These are phyloP conservation scores for Protomyces arabidopsidicola DNA, from an alignment of 1,139 yeast genomes.

Conservation along the genomic window DNA sequence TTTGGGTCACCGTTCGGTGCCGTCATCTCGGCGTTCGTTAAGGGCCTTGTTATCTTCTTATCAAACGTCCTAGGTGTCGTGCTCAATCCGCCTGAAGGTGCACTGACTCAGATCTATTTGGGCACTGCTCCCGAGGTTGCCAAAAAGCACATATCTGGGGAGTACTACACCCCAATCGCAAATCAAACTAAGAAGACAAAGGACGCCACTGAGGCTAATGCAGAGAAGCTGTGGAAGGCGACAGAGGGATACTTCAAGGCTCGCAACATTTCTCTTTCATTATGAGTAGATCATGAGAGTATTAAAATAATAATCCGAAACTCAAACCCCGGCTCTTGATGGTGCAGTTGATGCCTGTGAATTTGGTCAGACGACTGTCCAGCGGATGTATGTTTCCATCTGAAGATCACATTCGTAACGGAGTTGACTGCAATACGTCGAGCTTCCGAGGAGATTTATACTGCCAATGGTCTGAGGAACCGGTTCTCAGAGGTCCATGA, in stretches of 20 bases:
- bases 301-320: no score
- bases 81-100: conserved; percentile 6
- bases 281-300: not conserved
- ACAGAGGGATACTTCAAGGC: conserved; percentile 7
- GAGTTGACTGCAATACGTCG: no score
- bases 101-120: conserved; percentile 17
- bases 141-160: conserved; percentile 20
- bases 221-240: conserved; percentile 14
- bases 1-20: not conserved
- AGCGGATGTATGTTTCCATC: no score
- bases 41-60: not conserved
- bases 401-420: no score
- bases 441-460: no score
- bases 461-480: no score
- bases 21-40: not conserved
- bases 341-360: no score
- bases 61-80: not conserved
- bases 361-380: no score
- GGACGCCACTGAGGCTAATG: not conserved
- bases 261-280: not conserved
- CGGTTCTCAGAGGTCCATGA: no score
- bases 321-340: no score
- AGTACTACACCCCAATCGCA: conserved; percentile 16
- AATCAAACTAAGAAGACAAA: not conserved
- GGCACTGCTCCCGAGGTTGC: conserved; percentile 17